A percentile compares a stretch with the other conserved stretches of the same genome.
phyloP scores from a whole-genome alignment of 352 stramenopile species.

The Globisporangium nagaii region DNA sequence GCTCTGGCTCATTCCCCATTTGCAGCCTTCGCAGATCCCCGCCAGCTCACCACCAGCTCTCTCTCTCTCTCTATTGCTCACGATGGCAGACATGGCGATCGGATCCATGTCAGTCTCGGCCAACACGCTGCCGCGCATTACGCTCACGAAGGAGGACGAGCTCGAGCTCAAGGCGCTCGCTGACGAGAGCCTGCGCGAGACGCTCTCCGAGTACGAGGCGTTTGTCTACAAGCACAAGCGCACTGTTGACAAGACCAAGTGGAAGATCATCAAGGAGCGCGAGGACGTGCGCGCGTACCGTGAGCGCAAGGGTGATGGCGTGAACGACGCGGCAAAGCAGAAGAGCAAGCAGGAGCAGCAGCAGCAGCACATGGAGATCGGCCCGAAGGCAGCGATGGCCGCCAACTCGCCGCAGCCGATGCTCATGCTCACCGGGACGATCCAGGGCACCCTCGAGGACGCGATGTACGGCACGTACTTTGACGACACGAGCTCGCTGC shows the following conservation, averaged over 20 bases:
- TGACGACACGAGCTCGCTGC: constrained; percentile 33
- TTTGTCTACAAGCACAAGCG: constrained; percentile 19
- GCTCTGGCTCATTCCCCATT: too few relatives aligned
- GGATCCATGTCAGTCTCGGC: background rate
- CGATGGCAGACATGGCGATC: too few relatives aligned
- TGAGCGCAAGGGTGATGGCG: too few relatives aligned
- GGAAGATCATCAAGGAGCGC: constrained; percentile 29
- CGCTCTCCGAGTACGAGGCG: constrained; percentile 31
- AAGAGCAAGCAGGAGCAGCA: background rate
- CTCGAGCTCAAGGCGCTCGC: constrained; percentile 20
- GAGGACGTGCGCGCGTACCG: constrained; percentile 29
- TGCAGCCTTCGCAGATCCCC: too few relatives aligned
- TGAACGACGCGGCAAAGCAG: too few relatives aligned
- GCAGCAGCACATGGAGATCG: constrained; percentile 18
- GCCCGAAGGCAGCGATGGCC: constrained; percentile 32
- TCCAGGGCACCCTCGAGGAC: constrained; percentile 45
- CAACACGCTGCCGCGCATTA: constrained; percentile 16
- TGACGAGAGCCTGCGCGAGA: constrained; percentile 20
- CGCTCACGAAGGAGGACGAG: constrained; percentile 25
- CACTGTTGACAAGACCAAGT: constrained; percentile 26
- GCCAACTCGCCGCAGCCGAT: constrained; percentile 36
- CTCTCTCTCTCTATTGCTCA: too few relatives aligned
- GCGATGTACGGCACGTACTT: constrained; percentile 38
- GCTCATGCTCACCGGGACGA: constrained; percentile 22
- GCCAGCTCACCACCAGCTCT: too few relatives aligned